Evolutionary conservation across 371 early-diverging fungal genomes (phyloP).

Genomic region (Smittium mucronatum): DNA sequence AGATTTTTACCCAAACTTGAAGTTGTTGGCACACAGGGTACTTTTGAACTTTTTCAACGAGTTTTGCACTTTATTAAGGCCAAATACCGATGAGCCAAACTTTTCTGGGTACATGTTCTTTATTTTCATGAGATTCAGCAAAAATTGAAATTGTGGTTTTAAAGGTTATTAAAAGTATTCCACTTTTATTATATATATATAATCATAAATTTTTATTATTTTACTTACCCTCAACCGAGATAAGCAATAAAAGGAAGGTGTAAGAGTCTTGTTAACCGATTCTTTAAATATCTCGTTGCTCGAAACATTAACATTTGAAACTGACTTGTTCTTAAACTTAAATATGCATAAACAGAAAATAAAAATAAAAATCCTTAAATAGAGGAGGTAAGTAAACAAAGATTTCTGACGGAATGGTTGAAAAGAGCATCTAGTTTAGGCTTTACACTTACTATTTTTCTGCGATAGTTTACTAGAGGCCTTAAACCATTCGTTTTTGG

Average conservation of each 20-base stretch:
- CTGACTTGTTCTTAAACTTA: not conserved
- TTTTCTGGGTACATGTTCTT: slow-evolving; percentile 8
- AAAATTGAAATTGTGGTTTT: too few relatives aligned
- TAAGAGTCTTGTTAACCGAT: not conserved
- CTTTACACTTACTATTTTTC: too few relatives aligned
- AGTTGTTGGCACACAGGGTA: not conserved
- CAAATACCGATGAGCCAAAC: slow-evolving; percentile 38
- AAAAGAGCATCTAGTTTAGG: too few relatives aligned
- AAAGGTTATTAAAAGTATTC: too few relatives aligned
- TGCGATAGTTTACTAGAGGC: too few relatives aligned
- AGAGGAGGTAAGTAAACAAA: too few relatives aligned
- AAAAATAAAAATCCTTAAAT: too few relatives aligned
- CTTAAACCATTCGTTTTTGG: too few relatives aligned
- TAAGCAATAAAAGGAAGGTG: not conserved
- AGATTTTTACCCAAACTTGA: not conserved
- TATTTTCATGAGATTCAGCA: not conserved
- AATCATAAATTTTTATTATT: too few relatives aligned
- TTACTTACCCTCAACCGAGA: not conserved
- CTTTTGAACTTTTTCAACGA: slow-evolving; percentile 37
- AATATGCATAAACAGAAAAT: too few relatives aligned
- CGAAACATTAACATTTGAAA: not conserved
- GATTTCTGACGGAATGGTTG: too few relatives aligned
- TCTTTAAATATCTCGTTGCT: not conserved
- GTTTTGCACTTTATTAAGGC: slow-evolving; percentile 41
- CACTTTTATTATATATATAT: too few relatives aligned